Conservation (phyloP, 2,329 filamentous ascomycete species). For the Fusarium graminum region DNA sequence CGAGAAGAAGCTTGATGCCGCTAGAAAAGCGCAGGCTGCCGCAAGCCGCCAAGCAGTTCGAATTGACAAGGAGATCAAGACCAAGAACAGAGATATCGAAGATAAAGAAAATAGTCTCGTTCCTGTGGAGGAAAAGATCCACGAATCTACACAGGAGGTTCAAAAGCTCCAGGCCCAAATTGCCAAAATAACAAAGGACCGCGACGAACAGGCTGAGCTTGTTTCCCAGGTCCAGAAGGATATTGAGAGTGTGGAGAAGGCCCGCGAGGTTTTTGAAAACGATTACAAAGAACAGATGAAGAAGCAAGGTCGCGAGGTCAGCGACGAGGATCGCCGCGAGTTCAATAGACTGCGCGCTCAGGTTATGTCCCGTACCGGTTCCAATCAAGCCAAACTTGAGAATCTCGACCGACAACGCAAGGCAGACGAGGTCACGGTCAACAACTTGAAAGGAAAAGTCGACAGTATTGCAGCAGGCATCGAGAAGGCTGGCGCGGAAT, state of each 20-base stretch:
- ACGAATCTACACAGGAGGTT: conserved; percentile 79
- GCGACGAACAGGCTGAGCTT: conserved; percentile 75
- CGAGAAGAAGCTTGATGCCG: conserved; percentile 82
- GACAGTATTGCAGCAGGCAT: conserved; percentile 81
- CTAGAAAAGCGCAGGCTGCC: conserved; percentile 84
- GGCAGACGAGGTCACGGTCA: conserved; percentile 91
- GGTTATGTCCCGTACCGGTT: conserved; percentile 84
- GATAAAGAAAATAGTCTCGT: conserved; percentile 87
- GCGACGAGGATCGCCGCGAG: conserved; percentile 86
- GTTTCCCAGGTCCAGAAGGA: conserved; percentile 84
- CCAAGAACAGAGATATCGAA: conserved; percentile 88
- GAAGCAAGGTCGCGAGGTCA: conserved; percentile 88
- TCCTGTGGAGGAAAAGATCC: conserved; percentile 92
- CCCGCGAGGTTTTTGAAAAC: conserved; percentile 87
- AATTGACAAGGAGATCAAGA: conserved; percentile 86
- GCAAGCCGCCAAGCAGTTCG: conserved; percentile 82
- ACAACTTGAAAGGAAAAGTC: conserved; percentile 88
- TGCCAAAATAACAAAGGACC: conserved; percentile 79
- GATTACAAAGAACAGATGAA: conserved; percentile 88
- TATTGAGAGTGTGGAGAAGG: conserved; percentile 86
- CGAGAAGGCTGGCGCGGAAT: conserved; percentile 79
- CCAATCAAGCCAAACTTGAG: conserved; percentile 85
- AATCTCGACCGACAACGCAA: conserved; percentile 90
- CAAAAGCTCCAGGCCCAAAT: conserved; percentile 77
- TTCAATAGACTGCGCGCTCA: conserved; percentile 88